phyloP scores from a whole-genome alignment of 495 filamentous ascomycete genomes.

The Rusavskia elegans region DNA sequence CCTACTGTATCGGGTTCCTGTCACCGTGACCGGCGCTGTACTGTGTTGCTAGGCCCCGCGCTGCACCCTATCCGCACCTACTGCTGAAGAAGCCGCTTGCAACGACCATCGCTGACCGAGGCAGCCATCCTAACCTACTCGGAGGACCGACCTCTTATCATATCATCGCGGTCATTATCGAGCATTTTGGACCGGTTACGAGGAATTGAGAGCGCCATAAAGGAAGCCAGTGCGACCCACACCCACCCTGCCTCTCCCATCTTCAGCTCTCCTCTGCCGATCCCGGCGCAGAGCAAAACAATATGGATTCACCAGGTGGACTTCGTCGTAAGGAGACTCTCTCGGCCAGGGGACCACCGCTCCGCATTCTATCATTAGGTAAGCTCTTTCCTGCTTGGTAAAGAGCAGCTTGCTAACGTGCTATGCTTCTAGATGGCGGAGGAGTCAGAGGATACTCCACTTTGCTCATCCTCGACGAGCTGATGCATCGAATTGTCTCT shows the following conservation, averaged over 20 bases:
- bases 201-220: background rate
- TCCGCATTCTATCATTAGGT: constrained; percentile 87
- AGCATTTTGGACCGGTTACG: background rate
- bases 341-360: constrained; percentile 69
- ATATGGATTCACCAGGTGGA: background rate
- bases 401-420: background rate
- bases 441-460: constrained; percentile 96
- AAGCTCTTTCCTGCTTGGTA: background rate
- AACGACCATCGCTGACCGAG: background rate
- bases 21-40: background rate
- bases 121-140: background rate
- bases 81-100: background rate
- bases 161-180: background rate
- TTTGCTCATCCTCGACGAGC: constrained; percentile 84
- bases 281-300: background rate
- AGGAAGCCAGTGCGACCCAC: background rate
- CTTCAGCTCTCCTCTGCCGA: background rate
- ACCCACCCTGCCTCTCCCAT: background rate
- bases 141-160: background rate
- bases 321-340: constrained; percentile 67
- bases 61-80: background rate
- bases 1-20: background rate
- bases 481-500: constrained; percentile 89
- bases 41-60: background rate
- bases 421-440: constrained; percentile 56